These are phyloP conservation scores for Globisporangium irregulare DNA, from an alignment of 352 stramenopile genomes.

Conservation along the genomic window DNA sequence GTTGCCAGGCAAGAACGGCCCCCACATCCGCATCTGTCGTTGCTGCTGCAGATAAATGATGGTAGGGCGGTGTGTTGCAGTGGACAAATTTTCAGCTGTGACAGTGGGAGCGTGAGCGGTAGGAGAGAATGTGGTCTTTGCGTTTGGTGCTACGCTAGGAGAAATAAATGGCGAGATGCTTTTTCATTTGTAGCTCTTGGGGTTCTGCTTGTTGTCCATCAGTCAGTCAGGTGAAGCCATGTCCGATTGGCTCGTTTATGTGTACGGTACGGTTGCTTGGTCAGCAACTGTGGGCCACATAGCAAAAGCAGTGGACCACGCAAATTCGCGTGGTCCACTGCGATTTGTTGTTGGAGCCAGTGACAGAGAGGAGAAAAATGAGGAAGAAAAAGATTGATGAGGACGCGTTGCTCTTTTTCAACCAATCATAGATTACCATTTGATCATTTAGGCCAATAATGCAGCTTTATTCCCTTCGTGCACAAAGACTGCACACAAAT, in stretches of 20 bases:
- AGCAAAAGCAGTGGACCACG: not conserved
- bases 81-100: not conserved
- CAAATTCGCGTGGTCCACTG: not conserved
- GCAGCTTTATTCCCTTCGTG: too few species aligned
- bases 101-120: too few species aligned
- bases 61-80: not conserved
- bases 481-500: too few species aligned
- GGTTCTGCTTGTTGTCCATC: too few species aligned
- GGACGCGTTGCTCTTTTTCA: constrained; percentile 2
- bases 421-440: not conserved
- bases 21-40: constrained; percentile 47
- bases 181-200: too few species aligned
- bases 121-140: too few species aligned
- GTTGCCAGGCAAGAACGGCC: constrained; percentile 70
- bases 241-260: too few species aligned
- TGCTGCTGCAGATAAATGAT: constrained; percentile 44
- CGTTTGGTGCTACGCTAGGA: too few species aligned
- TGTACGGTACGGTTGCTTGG: too few species aligned
- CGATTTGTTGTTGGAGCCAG: not conserved
- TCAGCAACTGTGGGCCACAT: too few species aligned
- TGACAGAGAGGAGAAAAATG: not conserved
- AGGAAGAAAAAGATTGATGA: constrained; percentile 2
- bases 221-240: too few species aligned
- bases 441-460: not conserved
- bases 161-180: too few species aligned